phyloP scores from a whole-genome alignment of 2,329 filamentous ascomycete species.

The Cladosporium sp. region DNA sequence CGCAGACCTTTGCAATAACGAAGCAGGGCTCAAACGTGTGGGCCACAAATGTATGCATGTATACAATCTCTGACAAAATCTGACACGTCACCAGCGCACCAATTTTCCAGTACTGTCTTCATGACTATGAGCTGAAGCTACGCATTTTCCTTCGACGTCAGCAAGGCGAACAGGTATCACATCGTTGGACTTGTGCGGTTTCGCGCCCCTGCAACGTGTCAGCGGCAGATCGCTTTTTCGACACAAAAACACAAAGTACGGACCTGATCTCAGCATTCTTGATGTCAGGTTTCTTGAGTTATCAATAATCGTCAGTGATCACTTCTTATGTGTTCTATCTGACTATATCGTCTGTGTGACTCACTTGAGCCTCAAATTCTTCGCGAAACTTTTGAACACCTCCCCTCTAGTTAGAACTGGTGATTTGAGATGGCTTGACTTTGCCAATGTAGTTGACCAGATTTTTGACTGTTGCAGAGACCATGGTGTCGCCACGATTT shows the following conservation, averaged over 20 bases:
- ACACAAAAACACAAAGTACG: not conserved
- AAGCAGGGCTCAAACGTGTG: too few relatives aligned
- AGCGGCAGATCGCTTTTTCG: too few relatives aligned
- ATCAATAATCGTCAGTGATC: too few relatives aligned
- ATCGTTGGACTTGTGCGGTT: conserved; percentile 5
- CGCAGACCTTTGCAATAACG: too few relatives aligned
- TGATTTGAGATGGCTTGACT: not conserved
- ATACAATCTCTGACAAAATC: too few relatives aligned
- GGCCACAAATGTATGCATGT: too few relatives aligned
- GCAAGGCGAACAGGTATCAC: conserved; percentile 9
- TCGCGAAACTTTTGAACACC: not conserved
- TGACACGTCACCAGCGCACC: not conserved
- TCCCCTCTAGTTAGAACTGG: not conserved
- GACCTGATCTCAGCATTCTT: not conserved
- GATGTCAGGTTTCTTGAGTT: not conserved
- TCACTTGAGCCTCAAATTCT: not conserved
- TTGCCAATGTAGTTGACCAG: not conserved
- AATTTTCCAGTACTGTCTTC: conserved; percentile 4
- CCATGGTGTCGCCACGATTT: too few relatives aligned
- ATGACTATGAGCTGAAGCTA: conserved; percentile 7
- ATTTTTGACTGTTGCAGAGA: not conserved
- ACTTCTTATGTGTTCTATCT: too few relatives aligned
- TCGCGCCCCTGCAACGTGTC: not conserved
- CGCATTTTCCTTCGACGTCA: conserved; percentile 1
- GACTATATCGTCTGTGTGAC: not conserved